Conservation (phyloP, 176 grass and related monocot genomes). For the Eragrostis curvula region DNA sequence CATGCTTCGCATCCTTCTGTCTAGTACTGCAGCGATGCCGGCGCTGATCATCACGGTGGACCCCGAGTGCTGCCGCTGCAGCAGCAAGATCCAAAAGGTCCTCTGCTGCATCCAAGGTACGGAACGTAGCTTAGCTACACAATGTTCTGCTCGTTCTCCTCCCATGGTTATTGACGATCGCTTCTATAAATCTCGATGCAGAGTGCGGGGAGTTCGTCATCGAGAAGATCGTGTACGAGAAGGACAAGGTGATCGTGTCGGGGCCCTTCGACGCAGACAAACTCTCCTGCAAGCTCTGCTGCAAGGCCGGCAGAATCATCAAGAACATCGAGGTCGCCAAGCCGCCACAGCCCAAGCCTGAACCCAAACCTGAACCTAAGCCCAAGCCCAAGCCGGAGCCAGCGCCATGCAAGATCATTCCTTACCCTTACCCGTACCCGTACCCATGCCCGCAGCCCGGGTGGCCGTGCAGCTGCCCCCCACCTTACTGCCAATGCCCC, state of each 20-base stretch:
- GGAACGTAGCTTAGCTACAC: too few relatives aligned
- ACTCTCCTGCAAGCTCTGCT: slow-evolving; percentile 57
- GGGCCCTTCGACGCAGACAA: slow-evolving; percentile 67
- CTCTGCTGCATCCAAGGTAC: slow-evolving; percentile 68
- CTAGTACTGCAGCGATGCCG: slow-evolving; percentile 20
- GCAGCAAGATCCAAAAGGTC: slow-evolving; percentile 59
- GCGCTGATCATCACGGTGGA: slow-evolving; percentile 73
- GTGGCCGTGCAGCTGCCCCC: background rate
- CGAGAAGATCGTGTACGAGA: slow-evolving; percentile 67
- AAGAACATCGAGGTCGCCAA: slow-evolving; percentile 40
- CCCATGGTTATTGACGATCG: too few relatives aligned
- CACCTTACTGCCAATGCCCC: background rate
- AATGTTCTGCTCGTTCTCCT: too few relatives aligned
- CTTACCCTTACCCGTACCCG: slow-evolving; percentile 21
- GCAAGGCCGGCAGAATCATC: slow-evolving; percentile 65
- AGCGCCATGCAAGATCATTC: background rate
- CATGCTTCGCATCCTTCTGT: background rate
- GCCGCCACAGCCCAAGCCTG: background rate
- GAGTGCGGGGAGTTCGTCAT: slow-evolving; percentile 49
- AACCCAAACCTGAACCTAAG: background rate
- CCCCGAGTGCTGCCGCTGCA: slow-evolving; percentile 57
- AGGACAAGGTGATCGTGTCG: slow-evolving; percentile 57
- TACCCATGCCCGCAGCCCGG: background rate
- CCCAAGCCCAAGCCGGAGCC: background rate
- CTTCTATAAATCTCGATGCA: too few relatives aligned